phyloP scores from a whole-genome alignment of 768 basidiomycete genomes.

The Gyrodon lividus region DNA sequence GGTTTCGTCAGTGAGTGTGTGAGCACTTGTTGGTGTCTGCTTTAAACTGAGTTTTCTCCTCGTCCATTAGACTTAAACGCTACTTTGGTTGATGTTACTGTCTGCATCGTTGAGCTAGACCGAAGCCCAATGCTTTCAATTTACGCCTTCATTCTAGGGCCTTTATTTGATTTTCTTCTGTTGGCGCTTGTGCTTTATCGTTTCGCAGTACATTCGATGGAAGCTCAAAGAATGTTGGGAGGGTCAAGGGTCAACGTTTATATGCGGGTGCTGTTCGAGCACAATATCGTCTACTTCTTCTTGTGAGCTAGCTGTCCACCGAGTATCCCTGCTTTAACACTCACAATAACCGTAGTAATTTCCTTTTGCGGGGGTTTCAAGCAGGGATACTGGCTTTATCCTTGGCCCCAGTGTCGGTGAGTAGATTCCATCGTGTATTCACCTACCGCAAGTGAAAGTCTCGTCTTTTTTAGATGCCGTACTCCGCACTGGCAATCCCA shows the following conservation, averaged over 20 bases:
- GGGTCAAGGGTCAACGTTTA: slow-evolving; percentile 4
- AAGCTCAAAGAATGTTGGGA: slow-evolving; percentile 2
- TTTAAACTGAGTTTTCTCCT: neutral
- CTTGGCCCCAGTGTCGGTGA: neutral
- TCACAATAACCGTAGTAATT: slow-evolving; percentile 1
- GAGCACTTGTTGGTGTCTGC: no score
- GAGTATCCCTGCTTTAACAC: neutral
- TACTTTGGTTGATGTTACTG: neutral
- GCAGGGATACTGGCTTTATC: neutral
- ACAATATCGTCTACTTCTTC: slow-evolving; percentile 12
- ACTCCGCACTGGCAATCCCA: neutral
- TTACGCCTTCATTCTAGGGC: slow-evolving; percentile 2
- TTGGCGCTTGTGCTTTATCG: slow-evolving; percentile 7
- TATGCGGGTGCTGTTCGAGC: slow-evolving; percentile 8
- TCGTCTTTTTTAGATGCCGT: neutral
- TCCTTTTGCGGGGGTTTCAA: neutral
- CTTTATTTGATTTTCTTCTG: slow-evolving; percentile 7
- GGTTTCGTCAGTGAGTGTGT: neutral
- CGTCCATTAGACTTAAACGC: neutral
- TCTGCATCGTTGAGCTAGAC: neutral
- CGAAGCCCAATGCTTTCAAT: neutral
- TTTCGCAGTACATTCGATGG: slow-evolving; percentile 5
- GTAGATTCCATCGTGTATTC: neutral
- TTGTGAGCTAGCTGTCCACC: neutral
- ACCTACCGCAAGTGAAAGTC: neutral